Conservation (phyloP, 129 eudicot genomes). For the Ambrosia artemisiifolia region DNA sequence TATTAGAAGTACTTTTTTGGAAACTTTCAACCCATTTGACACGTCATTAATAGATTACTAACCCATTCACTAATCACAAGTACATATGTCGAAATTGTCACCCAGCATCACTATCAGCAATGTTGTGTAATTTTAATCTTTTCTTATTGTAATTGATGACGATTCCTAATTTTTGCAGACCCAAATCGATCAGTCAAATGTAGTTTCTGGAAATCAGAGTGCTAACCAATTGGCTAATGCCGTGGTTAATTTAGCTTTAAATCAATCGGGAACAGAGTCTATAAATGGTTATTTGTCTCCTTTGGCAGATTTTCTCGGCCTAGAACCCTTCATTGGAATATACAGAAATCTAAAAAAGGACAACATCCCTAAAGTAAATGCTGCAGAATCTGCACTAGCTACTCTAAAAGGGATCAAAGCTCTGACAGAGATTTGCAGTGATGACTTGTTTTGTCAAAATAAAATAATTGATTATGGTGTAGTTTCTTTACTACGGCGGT, state of each 20-base stretch:
- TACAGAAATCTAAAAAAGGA: conserved; percentile 69
- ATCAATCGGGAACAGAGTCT: conserved; percentile 48
- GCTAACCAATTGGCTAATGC: conserved; percentile 69
- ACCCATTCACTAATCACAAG: not conserved
- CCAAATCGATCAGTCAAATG: conserved; percentile 77
- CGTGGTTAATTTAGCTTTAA: conserved; percentile 79
- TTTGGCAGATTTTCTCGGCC: conserved; percentile 66
- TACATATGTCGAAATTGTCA: not conserved
- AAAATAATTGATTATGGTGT: conserved; percentile 70
- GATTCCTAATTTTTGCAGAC: conserved; percentile 58
- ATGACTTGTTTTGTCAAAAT: conserved; percentile 56
- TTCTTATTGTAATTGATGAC: conserved; percentile 21
- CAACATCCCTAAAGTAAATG: conserved; percentile 50
- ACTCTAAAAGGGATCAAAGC: conserved; percentile 95
- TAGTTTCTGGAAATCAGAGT: conserved; percentile 66
- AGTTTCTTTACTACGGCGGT: conserved; percentile 63
- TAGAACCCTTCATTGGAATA: conserved; percentile 76
- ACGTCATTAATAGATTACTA: too few species aligned
- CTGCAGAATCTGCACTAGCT: conserved; percentile 86
- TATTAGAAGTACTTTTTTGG: not conserved
- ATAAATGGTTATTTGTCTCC: conserved; percentile 46
- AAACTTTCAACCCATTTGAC: not conserved
- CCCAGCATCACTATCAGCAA: not conserved
- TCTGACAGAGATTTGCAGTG: conserved; percentile 81
- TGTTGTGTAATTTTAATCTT: not conserved